These are phyloP conservation scores for Fusarium sororula DNA, from an alignment of 2,329 filamentous ascomycete species.

Conservation along the genomic window DNA sequence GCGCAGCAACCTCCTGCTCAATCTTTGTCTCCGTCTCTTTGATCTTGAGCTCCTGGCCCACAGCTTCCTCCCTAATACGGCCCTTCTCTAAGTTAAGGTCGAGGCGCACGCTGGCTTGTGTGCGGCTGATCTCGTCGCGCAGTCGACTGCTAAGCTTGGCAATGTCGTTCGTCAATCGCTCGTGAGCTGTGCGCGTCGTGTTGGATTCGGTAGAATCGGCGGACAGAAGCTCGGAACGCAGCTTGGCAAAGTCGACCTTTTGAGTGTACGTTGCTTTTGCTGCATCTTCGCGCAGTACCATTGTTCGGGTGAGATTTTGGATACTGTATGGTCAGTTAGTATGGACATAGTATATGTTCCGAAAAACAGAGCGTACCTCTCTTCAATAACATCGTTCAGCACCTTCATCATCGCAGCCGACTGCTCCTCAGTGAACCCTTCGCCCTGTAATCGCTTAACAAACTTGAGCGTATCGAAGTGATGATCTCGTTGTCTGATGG, in stretches of 20 bases:
- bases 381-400: slow-evolving; percentile 94
- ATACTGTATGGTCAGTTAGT: slow-evolving; percentile 65
- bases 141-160: slow-evolving; percentile 90
- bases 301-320: slow-evolving; percentile 95
- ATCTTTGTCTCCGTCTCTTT: slow-evolving; percentile 99
- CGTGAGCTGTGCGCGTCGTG: slow-evolving; percentile 88
- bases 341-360: not conserved
- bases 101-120: slow-evolving; percentile 89
- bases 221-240: slow-evolving; percentile 91
- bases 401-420: slow-evolving; percentile 99
- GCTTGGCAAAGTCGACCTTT: slow-evolving; percentile 98
- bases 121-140: slow-evolving; percentile 92
- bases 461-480: slow-evolving; percentile 99
- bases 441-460: slow-evolving; percentile 85
- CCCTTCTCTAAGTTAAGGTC: slow-evolving; percentile 98
- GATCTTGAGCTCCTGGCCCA: slow-evolving; percentile 95
- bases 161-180: slow-evolving; percentile 92
- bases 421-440: slow-evolving; percentile 96
- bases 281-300: slow-evolving; percentile 95
- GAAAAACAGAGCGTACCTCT: slow-evolving; percentile 65
- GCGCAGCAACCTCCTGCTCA: slow-evolving; percentile 92
- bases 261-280: slow-evolving; percentile 83
- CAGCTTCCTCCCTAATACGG: slow-evolving; percentile 93
- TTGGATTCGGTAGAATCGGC: slow-evolving; percentile 91
- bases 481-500: slow-evolving; percentile 73